Percentiles rank a stretch among this genome's conserved stretches.
phyloP scores from a whole-genome alignment of 2,329 filamentous ascomycete species.

The Venturia oleaginea region DNA sequence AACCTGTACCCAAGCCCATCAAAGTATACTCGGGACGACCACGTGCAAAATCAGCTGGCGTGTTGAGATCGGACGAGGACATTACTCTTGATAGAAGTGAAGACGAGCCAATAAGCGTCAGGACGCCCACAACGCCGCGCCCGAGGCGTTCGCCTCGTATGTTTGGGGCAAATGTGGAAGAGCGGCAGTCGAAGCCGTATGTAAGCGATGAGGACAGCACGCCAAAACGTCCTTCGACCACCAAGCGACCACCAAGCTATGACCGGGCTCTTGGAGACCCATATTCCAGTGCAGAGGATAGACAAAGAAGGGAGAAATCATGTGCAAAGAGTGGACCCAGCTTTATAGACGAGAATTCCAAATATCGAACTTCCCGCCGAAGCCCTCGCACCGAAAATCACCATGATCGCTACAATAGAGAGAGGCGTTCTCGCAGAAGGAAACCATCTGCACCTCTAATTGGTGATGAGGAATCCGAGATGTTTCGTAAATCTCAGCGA shows the following conservation, averaged over 20 bases:
- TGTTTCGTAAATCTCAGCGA: background rate
- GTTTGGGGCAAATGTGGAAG: background rate
- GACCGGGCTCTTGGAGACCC: background rate
- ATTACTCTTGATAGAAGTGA: background rate
- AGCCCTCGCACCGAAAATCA: background rate
- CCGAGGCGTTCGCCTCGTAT: background rate
- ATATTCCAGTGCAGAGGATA: conserved; percentile 7
- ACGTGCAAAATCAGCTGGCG: background rate
- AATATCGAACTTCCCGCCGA: background rate
- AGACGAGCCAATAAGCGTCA: background rate
- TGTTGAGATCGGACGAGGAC: conserved; percentile 5
- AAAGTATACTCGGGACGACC: conserved; percentile 11
- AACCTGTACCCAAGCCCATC: conserved; percentile 7
- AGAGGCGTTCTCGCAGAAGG: background rate
- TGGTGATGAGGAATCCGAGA: background rate
- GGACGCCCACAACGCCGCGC: conserved; percentile 8
- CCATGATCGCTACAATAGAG: background rate
- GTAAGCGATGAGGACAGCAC: conserved; percentile 6
- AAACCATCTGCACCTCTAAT: background rate
- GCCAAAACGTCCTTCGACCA: background rate
- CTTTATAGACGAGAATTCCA: background rate
- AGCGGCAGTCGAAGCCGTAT: background rate
- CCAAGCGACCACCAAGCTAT: conserved; percentile 3
- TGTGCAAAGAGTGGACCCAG: conserved; percentile 1
- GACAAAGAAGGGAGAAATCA: background rate